phyloP scores from a whole-genome alignment of 2,329 filamentous ascomycete species.

The Pestalotiopsis sp. region DNA sequence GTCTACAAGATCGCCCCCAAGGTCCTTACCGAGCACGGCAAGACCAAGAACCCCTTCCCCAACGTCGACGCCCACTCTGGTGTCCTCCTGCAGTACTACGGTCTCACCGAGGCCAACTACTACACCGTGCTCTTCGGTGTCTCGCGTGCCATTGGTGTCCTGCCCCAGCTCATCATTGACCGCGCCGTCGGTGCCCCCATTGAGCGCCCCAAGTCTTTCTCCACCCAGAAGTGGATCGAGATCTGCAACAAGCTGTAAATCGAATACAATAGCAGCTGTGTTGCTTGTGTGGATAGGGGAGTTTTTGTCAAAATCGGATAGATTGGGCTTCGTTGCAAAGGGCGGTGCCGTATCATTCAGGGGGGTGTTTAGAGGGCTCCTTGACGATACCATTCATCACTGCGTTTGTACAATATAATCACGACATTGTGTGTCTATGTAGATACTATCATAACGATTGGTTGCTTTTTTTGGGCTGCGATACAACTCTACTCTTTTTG shows the following conservation, averaged over 20 bases:
- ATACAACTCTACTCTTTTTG: not conserved
- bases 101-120: slow-evolving; percentile 97
- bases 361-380: slow-evolving; percentile 28
- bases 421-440: slow-evolving; percentile 10
- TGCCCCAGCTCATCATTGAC: slow-evolving; percentile 99
- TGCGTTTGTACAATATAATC: slow-evolving; percentile 29
- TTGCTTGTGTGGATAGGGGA: slow-evolving; percentile 23
- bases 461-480: slow-evolving; percentile 6
- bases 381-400: slow-evolving; percentile 32
- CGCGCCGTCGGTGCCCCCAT: slow-evolving; percentile 95
- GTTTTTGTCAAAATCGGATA: slow-evolving; percentile 31
- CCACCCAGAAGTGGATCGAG: slow-evolving; percentile 94
- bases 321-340: slow-evolving; percentile 26
- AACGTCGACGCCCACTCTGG: slow-evolving; percentile 99
- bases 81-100: slow-evolving; percentile 99
- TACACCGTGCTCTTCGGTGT: slow-evolving; percentile 99
- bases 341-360: slow-evolving; percentile 22
- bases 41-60: slow-evolving; percentile 99
- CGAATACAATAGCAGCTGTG: slow-evolving; percentile 12
- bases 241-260: slow-evolving; percentile 87
- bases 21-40: slow-evolving; percentile 98
- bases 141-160: slow-evolving; percentile 94
- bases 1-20: slow-evolving; percentile 99
- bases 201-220: slow-evolving; percentile 98
- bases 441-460: slow-evolving; percentile 3